phyloP scores from a whole-genome alignment of 2,329 filamentous ascomycete species.

The Xylaria polymorpha region DNA sequence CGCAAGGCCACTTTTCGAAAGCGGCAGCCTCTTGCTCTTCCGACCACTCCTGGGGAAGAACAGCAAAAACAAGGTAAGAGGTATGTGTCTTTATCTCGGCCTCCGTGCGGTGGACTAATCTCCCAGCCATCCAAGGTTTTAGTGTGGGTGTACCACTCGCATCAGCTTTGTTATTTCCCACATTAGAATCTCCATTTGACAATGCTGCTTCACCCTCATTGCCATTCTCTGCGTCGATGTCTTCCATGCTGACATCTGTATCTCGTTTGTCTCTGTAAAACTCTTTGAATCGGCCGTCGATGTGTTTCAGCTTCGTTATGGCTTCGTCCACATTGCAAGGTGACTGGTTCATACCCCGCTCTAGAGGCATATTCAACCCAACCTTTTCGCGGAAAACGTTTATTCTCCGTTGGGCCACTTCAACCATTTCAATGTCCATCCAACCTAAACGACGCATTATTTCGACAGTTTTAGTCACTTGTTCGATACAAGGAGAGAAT shows the following conservation, averaged over 20 bases:
- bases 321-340: conserved; percentile 84
- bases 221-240: conserved; percentile 48
- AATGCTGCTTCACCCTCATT: conserved; percentile 46
- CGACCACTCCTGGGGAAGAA: conserved; percentile 87
- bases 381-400: conserved; percentile 85
- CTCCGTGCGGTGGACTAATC: conserved; percentile 83
- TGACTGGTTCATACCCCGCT: conserved; percentile 76
- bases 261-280: conserved; percentile 63
- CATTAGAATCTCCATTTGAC: conserved; percentile 48
- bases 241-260: conserved; percentile 56
- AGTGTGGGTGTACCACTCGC: conserved; percentile 42
- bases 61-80: conserved; percentile 94
- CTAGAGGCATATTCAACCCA: conserved; percentile 72
- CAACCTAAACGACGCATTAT: conserved; percentile 84
- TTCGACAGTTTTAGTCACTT: conserved; percentile 87
- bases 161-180: conserved; percentile 43
- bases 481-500: conserved; percentile 97
- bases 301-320: conserved; percentile 75
- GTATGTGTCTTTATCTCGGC: conserved; percentile 94
- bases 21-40: conserved; percentile 81
- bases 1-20: conserved; percentile 71
- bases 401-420: conserved; percentile 81
- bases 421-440: conserved; percentile 94
- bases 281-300: conserved; percentile 75
- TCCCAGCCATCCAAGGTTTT: conserved; percentile 79